Evolutionary conservation across 2,329 filamentous ascomycete genomes (phyloP).

Genomic region (Xylariaceae sp.): DNA sequence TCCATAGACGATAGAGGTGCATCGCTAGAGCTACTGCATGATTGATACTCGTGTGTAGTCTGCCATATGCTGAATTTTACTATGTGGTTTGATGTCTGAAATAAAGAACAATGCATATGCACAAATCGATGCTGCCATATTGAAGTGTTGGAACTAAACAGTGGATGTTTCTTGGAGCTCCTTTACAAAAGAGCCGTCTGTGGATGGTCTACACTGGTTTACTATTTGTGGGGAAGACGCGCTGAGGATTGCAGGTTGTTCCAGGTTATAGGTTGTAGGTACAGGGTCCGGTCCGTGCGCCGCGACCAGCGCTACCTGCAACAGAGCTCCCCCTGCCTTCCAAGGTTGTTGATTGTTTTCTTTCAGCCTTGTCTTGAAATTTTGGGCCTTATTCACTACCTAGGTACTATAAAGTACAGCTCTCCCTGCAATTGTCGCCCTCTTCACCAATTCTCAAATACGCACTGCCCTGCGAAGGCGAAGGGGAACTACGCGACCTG

Average conservation of each 20-base stretch:
- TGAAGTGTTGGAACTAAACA: too few species aligned
- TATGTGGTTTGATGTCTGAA: too few species aligned
- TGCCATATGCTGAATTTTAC: too few species aligned
- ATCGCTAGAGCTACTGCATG: not conserved
- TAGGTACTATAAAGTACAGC: not conserved
- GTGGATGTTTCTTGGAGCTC: not conserved
- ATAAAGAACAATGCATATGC: too few species aligned
- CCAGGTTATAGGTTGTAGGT: too few species aligned
- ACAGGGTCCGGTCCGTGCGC: slow-evolving; percentile 32
- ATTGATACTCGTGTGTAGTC: not conserved
- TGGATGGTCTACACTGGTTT: too few species aligned
- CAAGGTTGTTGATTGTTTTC: slow-evolving; percentile 41
- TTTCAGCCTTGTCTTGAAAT: slow-evolving; percentile 39
- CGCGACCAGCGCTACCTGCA: not conserved
- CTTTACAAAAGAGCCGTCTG: not conserved
- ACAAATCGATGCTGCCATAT: too few species aligned
- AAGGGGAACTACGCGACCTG: slow-evolving; percentile 4
- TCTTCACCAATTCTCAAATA: not conserved
- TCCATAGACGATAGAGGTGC: not conserved
- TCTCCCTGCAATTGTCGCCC: not conserved
- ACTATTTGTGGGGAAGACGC: not conserved
- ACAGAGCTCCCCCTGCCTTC: slow-evolving; percentile 10
- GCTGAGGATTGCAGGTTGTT: not conserved
- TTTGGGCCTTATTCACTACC: slow-evolving; percentile 13
- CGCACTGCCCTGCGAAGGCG: not conserved